phyloP scores from a whole-genome alignment of 768 basidiomycete species.

The Auricularia auricula-judae region DNA sequence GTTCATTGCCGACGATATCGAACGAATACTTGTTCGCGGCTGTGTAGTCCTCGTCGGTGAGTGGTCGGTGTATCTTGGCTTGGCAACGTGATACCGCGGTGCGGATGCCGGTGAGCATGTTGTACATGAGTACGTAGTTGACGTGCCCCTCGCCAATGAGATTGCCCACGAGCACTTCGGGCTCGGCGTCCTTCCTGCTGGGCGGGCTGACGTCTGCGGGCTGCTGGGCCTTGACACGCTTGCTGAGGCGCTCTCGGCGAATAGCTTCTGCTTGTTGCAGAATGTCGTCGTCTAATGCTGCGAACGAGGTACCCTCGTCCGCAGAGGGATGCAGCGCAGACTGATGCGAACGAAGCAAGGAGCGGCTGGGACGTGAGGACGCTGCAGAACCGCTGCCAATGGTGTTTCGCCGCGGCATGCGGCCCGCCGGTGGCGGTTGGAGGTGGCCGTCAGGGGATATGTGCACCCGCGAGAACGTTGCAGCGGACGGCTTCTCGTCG shows the following conservation, averaged over 20 bases:
- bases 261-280: slow-evolving; percentile 84
- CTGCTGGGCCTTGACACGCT: slow-evolving; percentile 56
- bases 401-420: background rate
- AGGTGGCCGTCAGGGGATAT: background rate
- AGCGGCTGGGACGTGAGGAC: background rate
- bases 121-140: slow-evolving; percentile 99
- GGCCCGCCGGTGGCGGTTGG: background rate
- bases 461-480: background rate
- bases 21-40: slow-evolving; percentile 93
- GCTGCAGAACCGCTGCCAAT: background rate
- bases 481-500: background rate
- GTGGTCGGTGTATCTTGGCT: slow-evolving; percentile 80
- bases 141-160: slow-evolving; percentile 97
- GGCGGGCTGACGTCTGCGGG: slow-evolving; percentile 41
- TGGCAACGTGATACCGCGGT: slow-evolving; percentile 93
- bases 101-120: slow-evolving; percentile 98
- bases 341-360: background rate
- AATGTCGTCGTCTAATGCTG: slow-evolving; percentile 68
- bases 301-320: slow-evolving; percentile 7
- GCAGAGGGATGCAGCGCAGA: background rate
- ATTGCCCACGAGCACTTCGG: slow-evolving; percentile 75
- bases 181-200: slow-evolving; percentile 13
- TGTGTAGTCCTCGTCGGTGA: slow-evolving; percentile 78
- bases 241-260: slow-evolving; percentile 61
- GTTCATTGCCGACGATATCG: slow-evolving; percentile 95